A percentile compares a stretch with the other conserved stretches of the same genome.
These are phyloP conservation scores for Obelidium mucronatum DNA, from an alignment of 192 early-diverging fungal species.

Conservation along the genomic window DNA sequence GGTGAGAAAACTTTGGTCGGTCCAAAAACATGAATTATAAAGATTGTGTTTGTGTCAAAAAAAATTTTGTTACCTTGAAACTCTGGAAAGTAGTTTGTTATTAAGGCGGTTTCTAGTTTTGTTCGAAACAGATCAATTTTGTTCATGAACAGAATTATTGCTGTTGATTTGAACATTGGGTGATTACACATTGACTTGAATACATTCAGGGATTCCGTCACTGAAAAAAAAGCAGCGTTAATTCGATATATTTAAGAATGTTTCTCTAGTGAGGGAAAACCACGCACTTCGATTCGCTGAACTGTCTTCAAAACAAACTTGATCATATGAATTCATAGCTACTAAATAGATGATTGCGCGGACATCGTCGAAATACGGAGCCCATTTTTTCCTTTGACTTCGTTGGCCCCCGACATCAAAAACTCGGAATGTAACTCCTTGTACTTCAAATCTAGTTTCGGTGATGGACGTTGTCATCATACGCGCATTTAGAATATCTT, in stretches of 20 bases:
- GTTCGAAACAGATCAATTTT: conserved; percentile 70
- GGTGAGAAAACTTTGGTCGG: background rate
- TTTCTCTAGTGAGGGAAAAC: too few relatives aligned
- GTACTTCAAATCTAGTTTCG: conserved; percentile 71
- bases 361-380: conserved; percentile 71
- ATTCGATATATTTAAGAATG: background rate
- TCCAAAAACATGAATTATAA: background rate
- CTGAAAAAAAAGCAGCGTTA: conserved; percentile 12
- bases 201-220: conserved; percentile 54
- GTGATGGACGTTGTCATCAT: conserved; percentile 74
- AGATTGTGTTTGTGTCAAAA: background rate
- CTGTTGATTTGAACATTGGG: conserved; percentile 55
- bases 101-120: conserved; percentile 53
- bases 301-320: conserved; percentile 64
- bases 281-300: conserved; percentile 55
- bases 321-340: conserved; percentile 68
- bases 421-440: conserved; percentile 56
- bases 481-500: conserved; percentile 74
- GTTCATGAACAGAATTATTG: conserved; percentile 71
- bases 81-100: conserved; percentile 63
- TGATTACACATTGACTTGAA: conserved; percentile 48
- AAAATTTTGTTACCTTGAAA: conserved; percentile 50
- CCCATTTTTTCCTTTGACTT: conserved; percentile 68
- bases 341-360: conserved; percentile 70
- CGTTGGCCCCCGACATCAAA: conserved; percentile 77